phyloP scores from a whole-genome alignment of 768 basidiomycete species.

The Lactarius psammicola region DNA sequence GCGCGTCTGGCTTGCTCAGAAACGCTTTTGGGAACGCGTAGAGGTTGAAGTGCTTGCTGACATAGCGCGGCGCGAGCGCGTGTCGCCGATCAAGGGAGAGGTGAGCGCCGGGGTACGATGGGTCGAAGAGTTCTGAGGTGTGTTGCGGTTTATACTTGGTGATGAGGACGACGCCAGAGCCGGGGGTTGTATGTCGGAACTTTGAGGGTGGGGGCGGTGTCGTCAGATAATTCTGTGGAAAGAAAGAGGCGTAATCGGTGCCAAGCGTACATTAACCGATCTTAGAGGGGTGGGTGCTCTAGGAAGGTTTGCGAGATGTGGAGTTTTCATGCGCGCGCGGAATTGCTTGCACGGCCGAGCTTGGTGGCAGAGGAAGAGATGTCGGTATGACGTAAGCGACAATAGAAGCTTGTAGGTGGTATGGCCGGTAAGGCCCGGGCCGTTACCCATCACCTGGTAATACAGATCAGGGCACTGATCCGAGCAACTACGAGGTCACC shows the following conservation, averaged over 20 bases:
- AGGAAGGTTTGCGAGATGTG: slow-evolving; percentile 10
- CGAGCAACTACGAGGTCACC: too few relatives aligned
- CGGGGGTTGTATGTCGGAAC: slow-evolving; percentile 21
- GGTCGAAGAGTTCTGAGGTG: slow-evolving; percentile 7
- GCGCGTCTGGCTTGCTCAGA: slow-evolving; percentile 4
- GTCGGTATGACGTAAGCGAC: too few relatives aligned
- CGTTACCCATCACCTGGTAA: too few relatives aligned
- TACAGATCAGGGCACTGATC: too few relatives aligned
- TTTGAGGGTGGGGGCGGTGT: not conserved
- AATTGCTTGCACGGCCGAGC: too few relatives aligned
- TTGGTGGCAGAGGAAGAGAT: too few relatives aligned
- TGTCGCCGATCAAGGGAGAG: not conserved
- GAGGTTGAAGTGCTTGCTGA: not conserved
- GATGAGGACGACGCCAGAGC: slow-evolving; percentile 17
- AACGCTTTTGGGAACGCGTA: slow-evolving; percentile 23
- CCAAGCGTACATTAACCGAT: slow-evolving; percentile 15
- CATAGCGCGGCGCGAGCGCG: slow-evolving; percentile 1
- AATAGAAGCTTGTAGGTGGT: too few relatives aligned
- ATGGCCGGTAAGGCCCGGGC: too few relatives aligned
- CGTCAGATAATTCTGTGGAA: not conserved
- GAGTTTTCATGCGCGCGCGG: slow-evolving; percentile 22
- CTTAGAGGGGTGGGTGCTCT: slow-evolving; percentile 2
- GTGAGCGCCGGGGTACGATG: slow-evolving; percentile 10
- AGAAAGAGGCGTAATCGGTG: not conserved
- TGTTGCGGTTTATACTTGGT: not conserved